These are phyloP conservation scores for Apophysomyces elegans DNA, from an alignment of 371 early-diverging fungal species.

Conservation along the genomic window DNA sequence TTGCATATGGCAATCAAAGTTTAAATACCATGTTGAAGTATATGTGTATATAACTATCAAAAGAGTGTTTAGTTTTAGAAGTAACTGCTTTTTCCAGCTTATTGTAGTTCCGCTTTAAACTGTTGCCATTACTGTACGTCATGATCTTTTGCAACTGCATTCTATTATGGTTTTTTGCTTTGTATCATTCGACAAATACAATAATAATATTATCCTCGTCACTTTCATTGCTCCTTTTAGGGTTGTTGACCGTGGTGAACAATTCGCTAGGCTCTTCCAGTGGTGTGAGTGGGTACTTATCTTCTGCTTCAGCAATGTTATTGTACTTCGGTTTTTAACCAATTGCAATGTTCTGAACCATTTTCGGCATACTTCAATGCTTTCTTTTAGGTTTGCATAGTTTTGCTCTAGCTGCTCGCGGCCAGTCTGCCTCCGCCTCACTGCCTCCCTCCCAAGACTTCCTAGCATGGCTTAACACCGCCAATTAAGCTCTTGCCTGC, in stretches of 20 bases:
- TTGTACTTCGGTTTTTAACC: not conserved
- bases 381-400: too few relatives aligned
- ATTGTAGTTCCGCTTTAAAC: conserved; percentile 2
- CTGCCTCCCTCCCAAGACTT: too few relatives aligned
- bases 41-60: not conserved
- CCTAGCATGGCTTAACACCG: too few relatives aligned
- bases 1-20: not conserved
- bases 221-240: not conserved
- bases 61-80: not conserved
- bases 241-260: not conserved
- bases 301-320: conserved; percentile 2
- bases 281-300: not conserved
- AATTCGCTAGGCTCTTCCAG: not conserved
- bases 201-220: not conserved
- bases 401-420: too few relatives aligned
- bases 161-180: not conserved
- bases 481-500: too few relatives aligned
- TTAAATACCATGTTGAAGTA: not conserved
- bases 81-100: not conserved
- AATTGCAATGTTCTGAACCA: not conserved
- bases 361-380: too few relatives aligned
- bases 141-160: not conserved
- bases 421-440: too few relatives aligned
- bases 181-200: not conserved
- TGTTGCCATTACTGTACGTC: not conserved